Evolutionary conservation across 2,329 filamentous ascomycete species (phyloP).

Genomic region (Tolypocladium endophyticum): DNA sequence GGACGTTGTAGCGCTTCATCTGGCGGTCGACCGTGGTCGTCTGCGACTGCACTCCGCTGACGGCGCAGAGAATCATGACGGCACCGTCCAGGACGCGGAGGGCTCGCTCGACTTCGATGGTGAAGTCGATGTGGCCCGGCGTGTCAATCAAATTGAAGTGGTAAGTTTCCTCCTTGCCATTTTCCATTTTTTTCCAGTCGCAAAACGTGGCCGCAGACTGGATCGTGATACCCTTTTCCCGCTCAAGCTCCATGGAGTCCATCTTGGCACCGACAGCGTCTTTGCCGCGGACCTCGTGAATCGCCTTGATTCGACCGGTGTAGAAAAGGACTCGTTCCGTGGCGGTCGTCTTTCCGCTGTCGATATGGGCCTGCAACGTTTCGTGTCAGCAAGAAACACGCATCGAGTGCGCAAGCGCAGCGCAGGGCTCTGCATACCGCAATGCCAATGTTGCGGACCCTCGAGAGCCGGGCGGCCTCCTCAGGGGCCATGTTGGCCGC

Average conservation of each 20-base stretch:
- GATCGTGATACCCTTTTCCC: conserved; percentile 98
- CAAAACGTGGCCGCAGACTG: conserved; percentile 97
- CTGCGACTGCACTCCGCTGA: conserved; percentile 93
- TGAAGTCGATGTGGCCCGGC: conserved; percentile 97
- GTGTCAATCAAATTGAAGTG: conserved; percentile 99
- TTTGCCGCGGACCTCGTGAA: conserved; percentile 92
- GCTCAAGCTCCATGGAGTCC: conserved; percentile 98
- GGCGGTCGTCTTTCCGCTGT: conserved; percentile 94
- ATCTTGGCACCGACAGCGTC: conserved; percentile 97
- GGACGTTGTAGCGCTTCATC: conserved; percentile 97
- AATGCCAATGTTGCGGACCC: conserved; percentile 95
- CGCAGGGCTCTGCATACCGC: conserved; percentile 46
- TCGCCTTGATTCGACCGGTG: conserved; percentile 90
- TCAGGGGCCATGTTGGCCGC: conserved; percentile 71
- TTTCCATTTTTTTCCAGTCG: conserved; percentile 84
- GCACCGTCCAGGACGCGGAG: conserved; percentile 91
- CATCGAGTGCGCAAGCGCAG: not conserved
- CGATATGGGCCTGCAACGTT: conserved; percentile 71
- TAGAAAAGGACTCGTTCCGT: conserved; percentile 98
- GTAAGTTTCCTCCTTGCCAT: conserved; percentile 80
- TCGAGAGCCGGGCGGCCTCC: conserved; percentile 67
- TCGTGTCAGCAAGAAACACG: not conserved
- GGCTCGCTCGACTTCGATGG: conserved; percentile 94
- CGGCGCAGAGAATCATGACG: conserved; percentile 96
- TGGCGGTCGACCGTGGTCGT: conserved; percentile 97